These are phyloP conservation scores for Lodderomyces parapsilosis DNA, from an alignment of 1,139 yeast genomes.

Conservation along the genomic window DNA sequence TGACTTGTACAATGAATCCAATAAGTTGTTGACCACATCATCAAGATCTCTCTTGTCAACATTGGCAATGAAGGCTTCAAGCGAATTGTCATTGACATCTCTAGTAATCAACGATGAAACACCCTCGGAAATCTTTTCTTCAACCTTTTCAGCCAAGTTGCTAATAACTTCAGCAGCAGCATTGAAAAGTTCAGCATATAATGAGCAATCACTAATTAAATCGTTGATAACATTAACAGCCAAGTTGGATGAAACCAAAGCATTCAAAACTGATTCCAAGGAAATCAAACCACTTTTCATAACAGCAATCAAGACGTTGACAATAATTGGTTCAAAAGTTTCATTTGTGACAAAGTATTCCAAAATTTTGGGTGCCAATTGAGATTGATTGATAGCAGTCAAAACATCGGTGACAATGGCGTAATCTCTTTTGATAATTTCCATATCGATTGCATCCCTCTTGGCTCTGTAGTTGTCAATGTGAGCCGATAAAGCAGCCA, in stretches of 20 bases:
- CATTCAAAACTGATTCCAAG: constrained; percentile 34
- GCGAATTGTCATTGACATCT: constrained; percentile 14
- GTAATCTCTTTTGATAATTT: constrained; percentile 31
- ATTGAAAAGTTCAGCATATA: constrained; percentile 37
- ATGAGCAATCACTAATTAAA: constrained; percentile 41
- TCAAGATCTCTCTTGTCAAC: constrained; percentile 28
- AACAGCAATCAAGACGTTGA: constrained; percentile 30
- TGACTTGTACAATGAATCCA: constrained; percentile 41
- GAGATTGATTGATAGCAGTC: constrained; percentile 37
- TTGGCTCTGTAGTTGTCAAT: constrained; percentile 26
- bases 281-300: constrained; percentile 33
- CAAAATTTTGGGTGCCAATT: constrained; percentile 38
- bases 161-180: constrained; percentile 29
- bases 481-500: constrained; percentile 21
- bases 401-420: constrained; percentile 44
- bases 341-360: constrained; percentile 34
- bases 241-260: constrained; percentile 41
- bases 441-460: constrained; percentile 30
- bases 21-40: constrained; percentile 34
- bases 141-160: constrained; percentile 31
- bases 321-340: constrained; percentile 37
- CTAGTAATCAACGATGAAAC: constrained; percentile 18
- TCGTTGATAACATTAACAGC: constrained; percentile 36
- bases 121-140: constrained; percentile 23
- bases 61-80: constrained; percentile 9